phyloP scores from a whole-genome alignment of 2,329 filamentous ascomycete species.

The Arachnomyces sp. region DNA sequence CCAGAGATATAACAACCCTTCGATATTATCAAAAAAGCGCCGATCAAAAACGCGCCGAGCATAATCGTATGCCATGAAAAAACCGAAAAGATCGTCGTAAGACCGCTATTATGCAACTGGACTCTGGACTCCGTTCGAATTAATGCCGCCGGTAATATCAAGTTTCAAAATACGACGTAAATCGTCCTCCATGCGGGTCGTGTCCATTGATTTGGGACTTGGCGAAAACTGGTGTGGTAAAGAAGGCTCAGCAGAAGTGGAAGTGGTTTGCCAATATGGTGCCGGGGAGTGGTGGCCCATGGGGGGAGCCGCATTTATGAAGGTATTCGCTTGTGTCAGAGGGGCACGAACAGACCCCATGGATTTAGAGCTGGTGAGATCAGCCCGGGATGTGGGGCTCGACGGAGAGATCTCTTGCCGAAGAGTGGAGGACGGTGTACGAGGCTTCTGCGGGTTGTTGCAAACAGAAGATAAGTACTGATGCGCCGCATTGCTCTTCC shows the following conservation, averaged over 20 bases:
- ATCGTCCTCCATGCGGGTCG: slow-evolving; percentile 41
- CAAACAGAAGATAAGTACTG: slow-evolving; percentile 18
- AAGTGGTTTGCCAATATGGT: slow-evolving; percentile 17
- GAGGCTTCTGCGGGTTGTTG: slow-evolving; percentile 16
- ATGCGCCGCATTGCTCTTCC: slow-evolving; percentile 14
- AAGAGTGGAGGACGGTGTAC: slow-evolving; percentile 24
- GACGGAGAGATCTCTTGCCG: slow-evolving; percentile 24
- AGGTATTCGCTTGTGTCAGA: slow-evolving; percentile 10
- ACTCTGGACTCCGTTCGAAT: slow-evolving; percentile 25
- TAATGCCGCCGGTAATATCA: slow-evolving; percentile 23
- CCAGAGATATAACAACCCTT: no score
- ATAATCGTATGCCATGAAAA: no score
- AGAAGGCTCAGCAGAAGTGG: slow-evolving; percentile 18
- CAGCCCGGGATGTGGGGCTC: slow-evolving; percentile 10
- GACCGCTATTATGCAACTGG: slow-evolving; percentile 20
- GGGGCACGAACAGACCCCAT: no score
- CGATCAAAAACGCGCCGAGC: no score
- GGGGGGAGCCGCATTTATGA: no score
- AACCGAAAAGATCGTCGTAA: no score
- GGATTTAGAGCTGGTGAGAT: background rate
- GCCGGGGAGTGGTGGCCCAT: slow-evolving; percentile 5
- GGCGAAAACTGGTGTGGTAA: slow-evolving; percentile 17
- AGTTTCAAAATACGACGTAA: slow-evolving; percentile 41
- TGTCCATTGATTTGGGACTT: slow-evolving; percentile 24
- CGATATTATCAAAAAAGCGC: no score